Evolutionary conservation across 2,329 filamentous ascomycete genomes (phyloP).

Genomic region (Venturiaceae sp.): DNA sequence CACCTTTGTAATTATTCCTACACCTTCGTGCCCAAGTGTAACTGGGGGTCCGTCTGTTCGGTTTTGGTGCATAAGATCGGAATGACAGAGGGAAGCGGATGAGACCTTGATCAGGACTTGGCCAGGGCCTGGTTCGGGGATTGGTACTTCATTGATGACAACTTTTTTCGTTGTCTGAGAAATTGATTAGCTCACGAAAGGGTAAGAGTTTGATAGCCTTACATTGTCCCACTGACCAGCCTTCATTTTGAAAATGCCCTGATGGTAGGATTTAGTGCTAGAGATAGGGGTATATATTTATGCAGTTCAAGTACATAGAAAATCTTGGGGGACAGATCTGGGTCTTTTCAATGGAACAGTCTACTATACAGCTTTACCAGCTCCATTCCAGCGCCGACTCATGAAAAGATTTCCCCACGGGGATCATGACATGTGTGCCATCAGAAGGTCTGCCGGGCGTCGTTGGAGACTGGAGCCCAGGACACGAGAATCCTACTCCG

Average conservation of each 20-base stretch:
- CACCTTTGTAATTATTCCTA: slow-evolving; percentile 31
- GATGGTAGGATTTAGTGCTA: not conserved
- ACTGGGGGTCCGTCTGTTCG: slow-evolving; percentile 19
- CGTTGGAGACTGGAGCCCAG: not conserved
- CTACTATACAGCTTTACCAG: not conserved
- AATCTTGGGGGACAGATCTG: too few species aligned
- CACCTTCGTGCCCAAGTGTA: slow-evolving; percentile 37
- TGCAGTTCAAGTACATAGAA: not conserved
- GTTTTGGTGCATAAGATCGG: slow-evolving; percentile 24
- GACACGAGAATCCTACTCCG: not conserved
- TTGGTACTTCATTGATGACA: slow-evolving; percentile 32
- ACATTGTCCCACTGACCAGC: slow-evolving; percentile 21
- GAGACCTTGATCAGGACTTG: slow-evolving; percentile 29
- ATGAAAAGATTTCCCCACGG: not conserved
- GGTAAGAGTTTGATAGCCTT: slow-evolving; percentile 2
- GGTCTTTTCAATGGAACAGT: not conserved
- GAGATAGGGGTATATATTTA: not conserved
- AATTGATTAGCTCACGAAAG: not conserved
- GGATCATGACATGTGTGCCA: not conserved
- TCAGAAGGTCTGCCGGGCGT: not conserved
- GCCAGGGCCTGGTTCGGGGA: slow-evolving; percentile 31
- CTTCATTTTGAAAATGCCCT: slow-evolving; percentile 14
- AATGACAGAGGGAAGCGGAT: slow-evolving; percentile 30
- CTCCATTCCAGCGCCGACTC: too few species aligned
- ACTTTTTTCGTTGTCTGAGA: slow-evolving; percentile 18